Base-by-base conservation (phyloP, 257 asterid species). In the Paraleonurus japonicus region DNA sequence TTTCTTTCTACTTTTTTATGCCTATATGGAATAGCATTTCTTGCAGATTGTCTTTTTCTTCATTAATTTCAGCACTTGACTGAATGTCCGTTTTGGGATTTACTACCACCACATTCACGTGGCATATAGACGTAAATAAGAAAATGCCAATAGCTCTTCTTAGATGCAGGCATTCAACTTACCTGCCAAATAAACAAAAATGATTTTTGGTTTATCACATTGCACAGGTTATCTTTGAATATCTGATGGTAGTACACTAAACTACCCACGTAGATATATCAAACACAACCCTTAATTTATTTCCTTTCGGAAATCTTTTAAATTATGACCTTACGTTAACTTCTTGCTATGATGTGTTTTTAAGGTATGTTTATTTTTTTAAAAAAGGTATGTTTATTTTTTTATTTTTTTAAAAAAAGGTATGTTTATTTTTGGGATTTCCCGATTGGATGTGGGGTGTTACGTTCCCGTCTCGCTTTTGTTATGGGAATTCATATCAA, bases 71-170 rank as follows among this genome's bases (percentile, higher is more conserved):
- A 63, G 33, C 48, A 45, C 22, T n/a, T 55, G 13, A 9, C 26
- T 26, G 61, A 51, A 48, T 22, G 17, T 19, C 66, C 62, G 35
- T 37, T 35, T 67, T 61, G 54, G 41, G 45, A 77, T 15, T 72
- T 59, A 15, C 16, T 26, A 20, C 55, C 53, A 5, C 65, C 58
- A 33, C 4, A 48, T 27, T 58, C 71, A 73, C 58, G 70, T 73
- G 69, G 43, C 48, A 66, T 48, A 16, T 27, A 57, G 57, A 20
- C 47, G 13, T 32, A 16, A 39, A 32, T 47, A 22, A 51, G 71
- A 28, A 74, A 32, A 47, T 22, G 16, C 22, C n/a, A 20, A 54
- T 68, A 43, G 51, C 53, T 61, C n/a, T 61, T 62, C 23, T 53
- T 39, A 65, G 65, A 60, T 13, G 37, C 30, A 7, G 12, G 2